Percentiles rank a stretch among this genome's conserved stretches.
phyloP scores from a whole-genome alignment of 306 rosid species.

The Ormosia semicastrata region DNA sequence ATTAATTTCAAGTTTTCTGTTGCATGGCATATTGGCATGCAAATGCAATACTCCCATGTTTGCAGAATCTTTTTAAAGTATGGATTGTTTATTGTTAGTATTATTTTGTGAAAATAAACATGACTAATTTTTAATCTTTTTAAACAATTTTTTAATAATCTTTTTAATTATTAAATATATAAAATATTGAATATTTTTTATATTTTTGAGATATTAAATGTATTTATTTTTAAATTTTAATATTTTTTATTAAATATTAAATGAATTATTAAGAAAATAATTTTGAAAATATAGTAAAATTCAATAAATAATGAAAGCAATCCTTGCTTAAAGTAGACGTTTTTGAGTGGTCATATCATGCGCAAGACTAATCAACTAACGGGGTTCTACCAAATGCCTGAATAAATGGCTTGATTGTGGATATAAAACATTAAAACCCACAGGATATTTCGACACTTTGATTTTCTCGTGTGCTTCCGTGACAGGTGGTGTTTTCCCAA shows the following conservation, averaged over 20 bases:
- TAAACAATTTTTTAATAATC: too few relatives aligned
- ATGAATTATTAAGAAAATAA: too few relatives aligned
- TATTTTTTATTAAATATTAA: too few relatives aligned
- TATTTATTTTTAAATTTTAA: too few relatives aligned
- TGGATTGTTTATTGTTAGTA: not conserved
- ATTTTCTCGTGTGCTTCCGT: constrained; percentile 30
- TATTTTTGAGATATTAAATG: too few relatives aligned
- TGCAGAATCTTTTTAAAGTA: constrained; percentile 27
- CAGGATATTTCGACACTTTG: constrained; percentile 35
- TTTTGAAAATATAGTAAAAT: too few relatives aligned
- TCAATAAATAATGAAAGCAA: not conserved
- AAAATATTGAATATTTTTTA: too few relatives aligned
- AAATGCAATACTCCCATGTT: constrained; percentile 26
- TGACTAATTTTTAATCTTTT: too few relatives aligned
- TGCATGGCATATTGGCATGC: constrained; percentile 41
- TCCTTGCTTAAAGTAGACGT: constrained; percentile 41
- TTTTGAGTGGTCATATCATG: constrained; percentile 66
- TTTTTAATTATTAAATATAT: too few relatives aligned
- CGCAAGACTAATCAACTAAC: constrained; percentile 29
- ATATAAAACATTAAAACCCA: constrained; percentile 10
- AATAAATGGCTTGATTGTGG: constrained; percentile 28
- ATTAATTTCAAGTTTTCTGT: not conserved
- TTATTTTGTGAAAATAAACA: not conserved
- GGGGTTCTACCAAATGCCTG: constrained; percentile 23
- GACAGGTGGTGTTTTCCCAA: constrained; percentile 30